Evolutionary conservation across 2,329 filamentous ascomycete genomes (phyloP).

Genomic region (Fusarium sp.): DNA sequence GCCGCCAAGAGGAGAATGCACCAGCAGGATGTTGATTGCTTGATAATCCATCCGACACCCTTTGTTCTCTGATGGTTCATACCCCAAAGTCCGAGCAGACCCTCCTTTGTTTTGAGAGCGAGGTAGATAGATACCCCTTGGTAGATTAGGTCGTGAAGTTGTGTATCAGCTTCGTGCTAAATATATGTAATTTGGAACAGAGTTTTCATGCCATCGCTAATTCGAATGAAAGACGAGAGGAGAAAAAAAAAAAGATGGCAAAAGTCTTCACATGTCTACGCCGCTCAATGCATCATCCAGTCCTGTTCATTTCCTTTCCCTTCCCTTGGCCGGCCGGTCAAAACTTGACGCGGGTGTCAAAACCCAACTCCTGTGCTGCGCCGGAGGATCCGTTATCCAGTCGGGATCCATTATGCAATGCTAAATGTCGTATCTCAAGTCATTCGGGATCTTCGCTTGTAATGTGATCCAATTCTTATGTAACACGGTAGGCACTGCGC

Average conservation of each 20-base stretch:
- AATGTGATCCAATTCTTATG: slow-evolving; percentile 41
- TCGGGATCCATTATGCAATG: slow-evolving; percentile 45
- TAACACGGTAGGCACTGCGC: slow-evolving; percentile 55
- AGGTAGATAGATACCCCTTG: neutral
- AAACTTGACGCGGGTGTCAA: slow-evolving; percentile 36
- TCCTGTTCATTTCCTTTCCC: slow-evolving; percentile 24
- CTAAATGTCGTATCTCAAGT: slow-evolving; percentile 27
- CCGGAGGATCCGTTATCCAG: slow-evolving; percentile 44
- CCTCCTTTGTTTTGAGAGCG: neutral
- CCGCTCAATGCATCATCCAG: slow-evolving; percentile 43
- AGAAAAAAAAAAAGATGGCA: slow-evolving; percentile 20
- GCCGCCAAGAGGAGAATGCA: neutral
- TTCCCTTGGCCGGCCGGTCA: slow-evolving; percentile 38
- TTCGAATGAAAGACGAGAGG: slow-evolving; percentile 25
- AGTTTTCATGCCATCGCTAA: slow-evolving; percentile 33
- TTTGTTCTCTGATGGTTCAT: neutral
- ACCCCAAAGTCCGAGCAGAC: neutral
- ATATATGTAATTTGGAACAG: slow-evolving; percentile 33
- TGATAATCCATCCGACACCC: slow-evolving; percentile 23
- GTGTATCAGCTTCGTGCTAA: slow-evolving; percentile 32
- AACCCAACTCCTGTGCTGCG: slow-evolving; percentile 41
- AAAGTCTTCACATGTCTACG: slow-evolving; percentile 30
- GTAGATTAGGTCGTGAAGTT: slow-evolving; percentile 20
- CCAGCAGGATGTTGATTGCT: slow-evolving; percentile 3
- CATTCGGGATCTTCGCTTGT: slow-evolving; percentile 14